These are phyloP conservation scores for Nannizziopsis arthrosporioides DNA, from an alignment of 2,329 filamentous ascomycete species.

Conservation along the genomic window DNA sequence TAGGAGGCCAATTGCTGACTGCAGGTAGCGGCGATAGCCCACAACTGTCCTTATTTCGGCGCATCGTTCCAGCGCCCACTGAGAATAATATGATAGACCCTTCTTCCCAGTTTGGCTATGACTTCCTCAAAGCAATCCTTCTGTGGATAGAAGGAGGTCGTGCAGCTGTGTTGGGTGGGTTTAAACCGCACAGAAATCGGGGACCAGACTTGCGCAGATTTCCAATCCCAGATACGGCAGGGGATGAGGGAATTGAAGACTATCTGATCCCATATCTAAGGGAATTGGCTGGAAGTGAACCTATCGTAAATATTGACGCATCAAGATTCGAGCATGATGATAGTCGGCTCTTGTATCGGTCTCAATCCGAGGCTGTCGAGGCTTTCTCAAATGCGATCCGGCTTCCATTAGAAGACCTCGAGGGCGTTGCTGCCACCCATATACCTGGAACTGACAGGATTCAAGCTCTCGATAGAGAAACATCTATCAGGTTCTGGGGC, in stretches of 20 bases:
- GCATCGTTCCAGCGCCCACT: constrained; percentile 37
- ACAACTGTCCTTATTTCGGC: constrained; percentile 37
- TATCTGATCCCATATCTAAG: constrained; percentile 49
- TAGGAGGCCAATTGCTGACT: constrained; percentile 44
- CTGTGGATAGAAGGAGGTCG: constrained; percentile 52
- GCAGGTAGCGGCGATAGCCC: constrained; percentile 29
- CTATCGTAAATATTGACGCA: constrained; percentile 46
- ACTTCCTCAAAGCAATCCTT: constrained; percentile 52
- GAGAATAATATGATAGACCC: constrained; percentile 31
- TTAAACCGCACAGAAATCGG: constrained; percentile 38
- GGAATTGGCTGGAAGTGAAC: constrained; percentile 39
- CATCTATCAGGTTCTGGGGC: constrained; percentile 44
- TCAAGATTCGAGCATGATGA: constrained; percentile 48
- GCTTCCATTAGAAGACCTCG: constrained; percentile 42
- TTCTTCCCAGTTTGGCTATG: constrained; percentile 48
- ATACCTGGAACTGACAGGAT: constrained; percentile 16
- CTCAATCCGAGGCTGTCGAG: constrained; percentile 44
- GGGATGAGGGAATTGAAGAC: constrained; percentile 44
- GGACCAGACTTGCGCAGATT: constrained; percentile 35
- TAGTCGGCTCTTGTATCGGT: constrained; percentile 40
- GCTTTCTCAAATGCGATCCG: constrained; percentile 46
- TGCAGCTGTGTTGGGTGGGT: constrained; percentile 44
- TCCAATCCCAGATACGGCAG: constrained; percentile 42
- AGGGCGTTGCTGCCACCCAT: constrained; percentile 26
- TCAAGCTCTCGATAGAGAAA: constrained; percentile 25